Base-by-base conservation (phyloP, 192 early-diverging fungal species). In the Coemansia sp. region DNA sequence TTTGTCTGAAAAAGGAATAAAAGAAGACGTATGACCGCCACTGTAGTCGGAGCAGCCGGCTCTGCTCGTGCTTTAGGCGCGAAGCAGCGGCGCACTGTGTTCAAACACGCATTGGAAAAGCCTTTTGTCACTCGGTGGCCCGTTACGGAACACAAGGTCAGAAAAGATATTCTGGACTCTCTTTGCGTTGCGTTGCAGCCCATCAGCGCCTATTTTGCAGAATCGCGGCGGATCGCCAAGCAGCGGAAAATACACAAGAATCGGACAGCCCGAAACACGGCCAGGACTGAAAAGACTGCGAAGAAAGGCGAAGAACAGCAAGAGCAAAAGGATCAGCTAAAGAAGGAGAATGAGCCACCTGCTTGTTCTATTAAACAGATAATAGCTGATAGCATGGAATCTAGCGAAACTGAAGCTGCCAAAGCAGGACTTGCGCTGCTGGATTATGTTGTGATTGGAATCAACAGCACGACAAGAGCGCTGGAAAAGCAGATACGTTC, bases 101-200 rank as follows among this genome's bases (percentile, higher is more conserved):
- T 83, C 58, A 83, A 83, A 59, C 75, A 83, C 39, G 75, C 72
- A 1, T 68, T 83, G 9, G 80, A 73, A 39, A 77, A 74, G 53
- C 80, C 80, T 2, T 76, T 74, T 36, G 65, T 72, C 2, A 83
- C 72, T 35, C 22, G 36, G 2, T 83, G 80, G 80, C 80, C 80
- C 11, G 53, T 68, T 3, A 66, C 53, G 8, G 59, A 54, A 12
- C 57, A 51, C 33, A 58, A 61, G 12, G 41, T 60, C 1, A 72
- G 74, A n/a, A 38, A 32, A 9, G 69, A 51, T 7, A 69, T 83
- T 18, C 35, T 77, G 2, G 57, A 70, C 38, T 17, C 53, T 28
- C 62, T 83, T 2, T 83, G 75, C 66, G 36, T 41, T 1, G 75
- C 72, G 15, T 43, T 83, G 48, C 64, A 70, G 9, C 80, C 75